These are phyloP conservation scores for Adiantum capillusveneris DNA, from an alignment of 75 land plant species.

Conservation along the genomic window DNA sequence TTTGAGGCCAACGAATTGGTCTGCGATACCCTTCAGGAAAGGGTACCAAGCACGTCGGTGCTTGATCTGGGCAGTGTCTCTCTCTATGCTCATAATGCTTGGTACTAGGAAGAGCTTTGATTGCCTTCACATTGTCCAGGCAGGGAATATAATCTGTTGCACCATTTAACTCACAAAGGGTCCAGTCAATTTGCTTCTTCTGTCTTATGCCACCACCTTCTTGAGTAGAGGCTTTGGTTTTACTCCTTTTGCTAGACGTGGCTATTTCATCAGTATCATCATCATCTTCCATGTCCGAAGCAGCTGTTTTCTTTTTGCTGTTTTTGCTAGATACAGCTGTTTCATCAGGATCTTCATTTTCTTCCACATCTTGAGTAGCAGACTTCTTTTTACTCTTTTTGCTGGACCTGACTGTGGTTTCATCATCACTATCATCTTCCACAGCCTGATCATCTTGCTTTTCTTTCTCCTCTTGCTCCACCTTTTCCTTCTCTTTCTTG, in stretches of 20 bases:
- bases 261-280: not conserved
- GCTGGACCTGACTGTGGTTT: no score
- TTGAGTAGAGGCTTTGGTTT: conserved; percentile 1
- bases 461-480: conserved; percentile 4
- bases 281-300: not conserved
- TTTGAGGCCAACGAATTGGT: conserved; percentile 49
- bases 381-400: no score
- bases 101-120: conserved; percentile 26
- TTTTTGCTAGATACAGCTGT: no score
- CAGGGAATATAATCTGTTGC: conserved; percentile 63
- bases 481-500: conserved; percentile 39
- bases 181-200: conserved; percentile 29
- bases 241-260: conserved; percentile 7
- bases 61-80: conserved; percentile 53
- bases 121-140: conserved; percentile 49
- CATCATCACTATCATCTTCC: no score
- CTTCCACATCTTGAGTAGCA: no score
- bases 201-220: not conserved
- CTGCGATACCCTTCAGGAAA: conserved; percentile 54
- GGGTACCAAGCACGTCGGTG: conserved; percentile 53
- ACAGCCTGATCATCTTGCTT: no score
- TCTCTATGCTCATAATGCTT: conserved; percentile 64
- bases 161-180: conserved; percentile 32
- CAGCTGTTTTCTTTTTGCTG: not conserved
- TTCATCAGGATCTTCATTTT: no score